A percentile compares a stretch with the other conserved stretches of the same genome.
These are phyloP conservation scores for Millerozyma acaciae DNA, from an alignment of 805 yeast species.

Conservation along the genomic window DNA sequence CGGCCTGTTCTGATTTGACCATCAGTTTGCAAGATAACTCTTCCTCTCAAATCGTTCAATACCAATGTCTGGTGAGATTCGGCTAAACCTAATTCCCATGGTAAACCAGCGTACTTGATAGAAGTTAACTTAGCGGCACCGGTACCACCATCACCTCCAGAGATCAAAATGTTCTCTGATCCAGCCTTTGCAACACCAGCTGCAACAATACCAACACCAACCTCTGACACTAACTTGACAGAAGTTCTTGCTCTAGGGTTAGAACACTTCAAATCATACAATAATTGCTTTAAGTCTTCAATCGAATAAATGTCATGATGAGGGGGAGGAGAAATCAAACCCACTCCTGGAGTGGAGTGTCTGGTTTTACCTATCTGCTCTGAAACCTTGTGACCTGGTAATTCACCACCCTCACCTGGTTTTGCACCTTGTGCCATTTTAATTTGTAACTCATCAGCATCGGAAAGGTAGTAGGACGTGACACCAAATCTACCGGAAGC, in stretches of 20 bases:
- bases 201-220: slow-evolving; percentile 98
- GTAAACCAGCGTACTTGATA: slow-evolving; percentile 94
- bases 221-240: slow-evolving; percentile 94
- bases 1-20: slow-evolving; percentile 97
- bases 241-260: slow-evolving; percentile 97
- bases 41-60: slow-evolving; percentile 90
- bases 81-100: slow-evolving; percentile 98
- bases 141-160: slow-evolving; percentile 99
- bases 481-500: slow-evolving; percentile 99
- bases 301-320: slow-evolving; percentile 98
- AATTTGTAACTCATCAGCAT: slow-evolving; percentile 96
- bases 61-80: slow-evolving; percentile 98
- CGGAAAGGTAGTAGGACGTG: slow-evolving; percentile 88
- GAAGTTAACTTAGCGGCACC: slow-evolving; percentile 99
- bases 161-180: slow-evolving; percentile 91
- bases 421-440: slow-evolving; percentile 99
- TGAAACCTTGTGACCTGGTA: slow-evolving; percentile 91
- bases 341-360: slow-evolving; percentile 96
- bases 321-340: slow-evolving; percentile 96
- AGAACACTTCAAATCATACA: slow-evolving; percentile 93
- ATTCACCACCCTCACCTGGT: slow-evolving; percentile 99
- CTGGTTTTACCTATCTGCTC: slow-evolving; percentile 87
- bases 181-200: slow-evolving; percentile 99
- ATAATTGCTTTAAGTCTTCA: slow-evolving; percentile 94
- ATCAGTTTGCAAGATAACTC: slow-evolving; percentile 95